Evolutionary conservation across 441 rosid species (phyloP).

Genomic region (Corymbia calophylla): DNA sequence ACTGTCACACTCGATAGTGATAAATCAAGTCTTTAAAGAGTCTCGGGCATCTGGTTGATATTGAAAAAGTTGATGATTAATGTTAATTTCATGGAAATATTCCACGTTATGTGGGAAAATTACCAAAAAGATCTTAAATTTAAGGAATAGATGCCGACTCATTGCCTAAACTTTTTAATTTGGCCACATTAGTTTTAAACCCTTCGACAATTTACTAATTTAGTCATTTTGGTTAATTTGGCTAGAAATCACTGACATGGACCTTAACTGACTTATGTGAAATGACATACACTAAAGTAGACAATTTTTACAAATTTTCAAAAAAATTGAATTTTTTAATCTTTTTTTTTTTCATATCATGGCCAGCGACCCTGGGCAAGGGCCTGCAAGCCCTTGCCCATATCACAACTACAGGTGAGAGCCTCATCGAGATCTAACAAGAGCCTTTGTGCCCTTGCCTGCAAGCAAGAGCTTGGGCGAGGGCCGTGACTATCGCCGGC

Average conservation of each 20-base stretch:
- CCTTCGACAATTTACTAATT: accelerated
- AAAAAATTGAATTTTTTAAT: too few relatives aligned
- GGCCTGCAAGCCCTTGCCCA: too few relatives aligned
- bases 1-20: accelerated
- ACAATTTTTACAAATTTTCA: too few relatives aligned
- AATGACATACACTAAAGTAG: accelerated
- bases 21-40: not conserved
- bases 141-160: too few relatives aligned
- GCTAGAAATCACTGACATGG: accelerated
- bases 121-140: too few relatives aligned
- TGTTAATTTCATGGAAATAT: not conserved
- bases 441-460: too few relatives aligned
- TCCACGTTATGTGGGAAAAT: not conserved
- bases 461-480: accelerated
- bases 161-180: too few relatives aligned
- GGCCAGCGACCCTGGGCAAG: too few relatives aligned
- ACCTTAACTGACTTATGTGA: accelerated
- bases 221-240: accelerated
- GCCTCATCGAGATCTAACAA: accelerated
- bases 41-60: too few relatives aligned
- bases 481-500: accelerated
- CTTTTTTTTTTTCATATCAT: too few relatives aligned
- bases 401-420: accelerated
- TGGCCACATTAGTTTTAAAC: accelerated
- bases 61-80: not conserved